Evolutionary conservation across 371 early-diverging fungal genomes (phyloP), one percentile per base, ranked within the genome.

Genomic region (Amoeboaphelidium protococcarum): DNA sequence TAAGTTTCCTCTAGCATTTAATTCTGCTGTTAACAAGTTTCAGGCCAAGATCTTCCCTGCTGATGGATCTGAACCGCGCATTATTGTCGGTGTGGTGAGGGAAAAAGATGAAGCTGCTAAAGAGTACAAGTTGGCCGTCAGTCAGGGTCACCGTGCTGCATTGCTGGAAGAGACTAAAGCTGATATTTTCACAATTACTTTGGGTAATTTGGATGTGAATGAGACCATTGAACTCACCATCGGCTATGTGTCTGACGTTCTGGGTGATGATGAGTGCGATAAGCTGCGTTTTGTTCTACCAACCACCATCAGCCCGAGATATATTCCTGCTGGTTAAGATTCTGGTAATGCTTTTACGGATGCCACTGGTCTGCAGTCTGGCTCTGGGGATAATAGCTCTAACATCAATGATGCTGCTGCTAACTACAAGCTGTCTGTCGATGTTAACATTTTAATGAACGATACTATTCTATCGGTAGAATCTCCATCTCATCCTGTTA

Each of bases 231-330:
- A 52, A 16, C 50, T 67, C 41, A 50, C 53, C 4, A 57, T 68
- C 45, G 56, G 56, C 16, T 67, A 62, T 51, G 50, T 64, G 24
- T 48, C 54, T 25, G 65, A 65, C 37, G 54, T 64, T 44, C 45
- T 47, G 25, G 58, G 60, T 43, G 64, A 68, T 47, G 54, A 54
- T 23, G 63, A 62, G 40, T 42, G 40, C 12, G 62, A 68, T 25
- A 55, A 59, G 26, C 47, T 61, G 24, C 58, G 68, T 23, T 64
- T 65, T 47, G 56, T 54, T 16, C 47, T 63, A 27, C 65, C 65
- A 2, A 53, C 63, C 13, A 42, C 44, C 2, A 46, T 65, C 19
- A 40, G 53, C 13, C 63, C 65, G 12, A 54, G 64, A 37, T 63
- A 63, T 49, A 63, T 61, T 4, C 43, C 51, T 12, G 47, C 16